Conservation (phyloP, 2,329 filamentous ascomycete species). For the Magnaporthiopsis poae region DNA sequence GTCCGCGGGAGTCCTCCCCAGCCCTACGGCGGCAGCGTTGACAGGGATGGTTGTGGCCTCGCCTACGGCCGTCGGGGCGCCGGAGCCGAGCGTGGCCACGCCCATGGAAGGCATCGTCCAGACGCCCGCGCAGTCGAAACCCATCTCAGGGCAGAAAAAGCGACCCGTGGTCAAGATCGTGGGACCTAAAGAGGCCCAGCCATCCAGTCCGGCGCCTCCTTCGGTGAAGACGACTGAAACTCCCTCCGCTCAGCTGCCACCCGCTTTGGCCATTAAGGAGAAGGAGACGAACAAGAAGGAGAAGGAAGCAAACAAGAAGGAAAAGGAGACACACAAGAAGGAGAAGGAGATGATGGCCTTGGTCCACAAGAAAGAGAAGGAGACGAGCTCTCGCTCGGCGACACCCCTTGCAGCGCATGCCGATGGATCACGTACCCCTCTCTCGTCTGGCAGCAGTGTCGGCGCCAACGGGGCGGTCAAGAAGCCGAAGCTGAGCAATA, state of each 20-base stretch:
- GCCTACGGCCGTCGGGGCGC: not conserved
- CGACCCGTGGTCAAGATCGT: constrained; percentile 14
- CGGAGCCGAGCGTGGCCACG: not conserved
- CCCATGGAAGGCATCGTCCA: not conserved
- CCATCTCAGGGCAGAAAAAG: constrained; percentile 10
- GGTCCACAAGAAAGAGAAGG: not conserved
- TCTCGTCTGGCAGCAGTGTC: not conserved
- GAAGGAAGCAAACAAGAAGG: not conserved
- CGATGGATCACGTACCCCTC: not conserved
- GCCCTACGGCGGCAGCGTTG: not conserved
- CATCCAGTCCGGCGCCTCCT: constrained; percentile 17
- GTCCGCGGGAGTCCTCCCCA: not conserved
- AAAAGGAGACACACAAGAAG: too few relatives aligned
- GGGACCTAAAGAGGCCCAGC: constrained; percentile 6
- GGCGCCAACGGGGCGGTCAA: not conserved
- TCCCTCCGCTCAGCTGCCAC: not conserved
- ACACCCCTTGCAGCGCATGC: not conserved
- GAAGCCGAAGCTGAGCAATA: constrained; percentile 15
- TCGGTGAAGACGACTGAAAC: constrained; percentile 1
- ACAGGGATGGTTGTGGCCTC: not conserved
- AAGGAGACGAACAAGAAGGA: not conserved
- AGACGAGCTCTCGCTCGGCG: constrained; percentile 2
- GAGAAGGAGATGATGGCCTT: not conserved
- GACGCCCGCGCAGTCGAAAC: constrained; percentile 1
- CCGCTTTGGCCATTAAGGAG: not conserved